Base-by-base conservation (phyloP, 2,329 filamentous ascomycete genomes). In the Calonectria pauciramosa region DNA sequence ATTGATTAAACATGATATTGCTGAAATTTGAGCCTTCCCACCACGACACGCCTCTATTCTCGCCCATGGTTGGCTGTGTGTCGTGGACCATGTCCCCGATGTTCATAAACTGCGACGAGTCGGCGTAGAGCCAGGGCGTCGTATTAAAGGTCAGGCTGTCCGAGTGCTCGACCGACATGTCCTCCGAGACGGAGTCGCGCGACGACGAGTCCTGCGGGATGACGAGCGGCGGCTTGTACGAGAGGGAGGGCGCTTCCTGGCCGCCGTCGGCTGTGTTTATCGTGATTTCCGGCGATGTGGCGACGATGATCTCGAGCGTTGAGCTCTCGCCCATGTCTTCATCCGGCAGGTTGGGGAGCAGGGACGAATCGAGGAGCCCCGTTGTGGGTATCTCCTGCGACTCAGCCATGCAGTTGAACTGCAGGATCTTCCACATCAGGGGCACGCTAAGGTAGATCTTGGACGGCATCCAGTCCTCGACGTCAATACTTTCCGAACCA, bases 181-280 rank as follows among this genome's bases (percentile, higher is more conserved):
- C 82, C 14, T 85, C 83, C 30, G 75, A 80, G 6, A 80, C 77
- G 1, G 79, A 80, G 26, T 77, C 75, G 28, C 78, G 75, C n/a
- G 76, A 74, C 2, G 79, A 75, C 34, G 2, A 64, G 56, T 47
- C 56, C 16, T 26, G 60, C 32, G n/a, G 44, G 32, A 64, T 32
- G 56, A 47, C 16, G n/a, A 79, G 44, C 0, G 82, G 77, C 5
- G 79, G 78, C 67, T 84, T 86, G 81, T 80, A 86, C 0, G 85
- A 85, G 20, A 83, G 34, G 10, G 87, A 86, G 0, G 88, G 88
- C 1, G 86, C 88, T 13, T 88, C 87, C 68, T 89, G 88, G 0
- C 88, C 88, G 13, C 88, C 88, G 71, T 90, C 88, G 3, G 88
- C 85, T 0, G 88, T 89, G 75, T 90, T 89, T 59, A 90, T 87